phyloP scores from a whole-genome alignment of 768 basidiomycete species.

The Crucibulum laeve region DNA sequence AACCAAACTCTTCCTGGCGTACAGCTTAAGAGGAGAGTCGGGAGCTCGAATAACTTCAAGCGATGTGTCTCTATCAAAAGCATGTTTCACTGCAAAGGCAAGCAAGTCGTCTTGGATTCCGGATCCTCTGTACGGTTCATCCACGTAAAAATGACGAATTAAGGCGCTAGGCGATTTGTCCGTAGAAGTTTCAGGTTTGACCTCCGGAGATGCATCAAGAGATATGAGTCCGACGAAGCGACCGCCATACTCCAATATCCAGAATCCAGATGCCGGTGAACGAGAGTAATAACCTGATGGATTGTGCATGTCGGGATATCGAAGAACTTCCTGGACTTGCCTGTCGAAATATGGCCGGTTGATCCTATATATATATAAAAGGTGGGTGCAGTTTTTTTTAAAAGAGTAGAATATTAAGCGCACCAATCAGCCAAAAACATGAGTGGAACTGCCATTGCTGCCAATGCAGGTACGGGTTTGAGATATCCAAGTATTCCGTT shows the following conservation, averaged over 20 bases:
- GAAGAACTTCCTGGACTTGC: conserved; percentile 45
- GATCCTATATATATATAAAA: conserved; percentile 38
- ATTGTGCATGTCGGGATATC: conserved; percentile 49
- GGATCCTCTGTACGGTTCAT: conserved; percentile 54
- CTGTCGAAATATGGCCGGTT: conserved; percentile 69
- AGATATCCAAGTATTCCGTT: conserved; percentile 48
- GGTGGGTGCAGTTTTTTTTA: background rate
- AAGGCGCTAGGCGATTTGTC: conserved; percentile 48
- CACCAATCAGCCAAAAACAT: conserved; percentile 73
- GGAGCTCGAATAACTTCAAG: conserved; percentile 42
- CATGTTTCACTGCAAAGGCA: conserved; percentile 48
- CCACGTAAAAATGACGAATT: conserved; percentile 74
- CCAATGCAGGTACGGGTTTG: conserved; percentile 62
- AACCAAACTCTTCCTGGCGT: conserved; percentile 40
- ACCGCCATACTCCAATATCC: conserved; percentile 57
- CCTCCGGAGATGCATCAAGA: conserved; percentile 50
- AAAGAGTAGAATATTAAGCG: conserved; percentile 10
- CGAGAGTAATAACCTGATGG: conserved; percentile 52
- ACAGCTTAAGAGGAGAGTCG: conserved; percentile 48
- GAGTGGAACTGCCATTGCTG: conserved; percentile 54
- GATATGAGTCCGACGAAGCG: conserved; percentile 67
- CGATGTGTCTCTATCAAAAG: conserved; percentile 42
- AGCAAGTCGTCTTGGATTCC: conserved; percentile 66
- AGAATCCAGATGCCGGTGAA: conserved; percentile 63
- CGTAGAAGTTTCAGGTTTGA: conserved; percentile 11